Evolutionary conservation across 73 alveolate species (phyloP).

Genomic region (Tetrahymena thermophila): DNA sequence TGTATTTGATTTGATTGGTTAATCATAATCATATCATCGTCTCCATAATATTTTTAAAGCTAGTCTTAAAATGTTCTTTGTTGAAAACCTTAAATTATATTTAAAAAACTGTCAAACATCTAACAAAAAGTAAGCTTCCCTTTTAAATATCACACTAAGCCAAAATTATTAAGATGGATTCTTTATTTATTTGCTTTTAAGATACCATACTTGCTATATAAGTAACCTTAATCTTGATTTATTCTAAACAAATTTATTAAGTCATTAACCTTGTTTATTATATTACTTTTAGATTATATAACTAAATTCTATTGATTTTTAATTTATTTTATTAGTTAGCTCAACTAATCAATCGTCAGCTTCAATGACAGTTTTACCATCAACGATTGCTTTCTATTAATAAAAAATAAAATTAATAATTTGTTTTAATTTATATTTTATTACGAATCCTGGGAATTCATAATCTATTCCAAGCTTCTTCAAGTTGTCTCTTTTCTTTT

Average conservation of each 20-base stretch:
- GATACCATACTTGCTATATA: background rate
- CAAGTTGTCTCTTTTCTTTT: constrained; percentile 74
- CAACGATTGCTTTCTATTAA: background rate
- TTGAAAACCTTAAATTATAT: background rate
- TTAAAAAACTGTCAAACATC: background rate
- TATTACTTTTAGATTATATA: background rate
- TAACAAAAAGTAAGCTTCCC: too few species aligned
- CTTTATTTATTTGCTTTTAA: background rate
- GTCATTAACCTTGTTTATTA: background rate
- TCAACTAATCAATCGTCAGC: background rate
- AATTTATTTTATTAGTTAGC: background rate
- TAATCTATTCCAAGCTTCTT: constrained; percentile 81
- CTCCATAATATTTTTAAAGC: background rate
- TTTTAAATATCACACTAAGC: background rate
- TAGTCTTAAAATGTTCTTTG: background rate
- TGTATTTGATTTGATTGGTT: background rate
- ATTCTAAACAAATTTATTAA: background rate
- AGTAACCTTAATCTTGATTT: background rate
- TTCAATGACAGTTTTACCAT: background rate
- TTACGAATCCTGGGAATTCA: constrained; percentile 73
- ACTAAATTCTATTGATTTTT: background rate
- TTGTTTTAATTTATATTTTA: background rate
- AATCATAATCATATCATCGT: background rate
- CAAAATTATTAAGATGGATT: background rate
- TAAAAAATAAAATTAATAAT: background rate